Evolutionary conservation across 2,329 filamentous ascomycete species (phyloP), one percentile per base, ranked within the genome.

Genomic region (Emergomyces pasteurianus): DNA sequence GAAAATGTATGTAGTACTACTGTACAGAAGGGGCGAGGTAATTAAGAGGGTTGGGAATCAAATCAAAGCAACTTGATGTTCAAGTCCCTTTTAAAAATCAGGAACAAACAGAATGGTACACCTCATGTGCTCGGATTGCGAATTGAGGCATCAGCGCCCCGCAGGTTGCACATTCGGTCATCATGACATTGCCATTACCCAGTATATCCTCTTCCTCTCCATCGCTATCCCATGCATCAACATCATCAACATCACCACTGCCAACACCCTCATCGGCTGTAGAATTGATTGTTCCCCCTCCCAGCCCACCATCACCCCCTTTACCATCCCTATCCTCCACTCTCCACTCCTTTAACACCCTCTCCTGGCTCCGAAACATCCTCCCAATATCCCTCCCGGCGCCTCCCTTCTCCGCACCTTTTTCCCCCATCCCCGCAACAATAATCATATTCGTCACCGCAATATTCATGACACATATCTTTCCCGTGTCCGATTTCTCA

Each of bases 361-460:
- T 1, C 85, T 89, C 86, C 70, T 95, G 90, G 60, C 79, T 80
- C 68, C 79, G 84, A 71, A 96, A 95, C 90, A 96, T 95, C 68
- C 79, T 82, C 0, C 82, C 81, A 65, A 96, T 96, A 68, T 96
- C 86, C 64, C 88, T 80, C 0, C 89, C 89, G n/a, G 76, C 78
- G 36, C 81, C 82, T 10, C 77, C 74, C 61, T 79, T 77, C 36
- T 75, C 68, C 63, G 81, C 78, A 16, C 77, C 77, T 3, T 82
- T 83, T 18, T 77, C 78, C 46, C 77, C 77, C 4, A 82, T 83
- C 18, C 77, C 78, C 47, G 81, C 77, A 1, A 81, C 81, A 86
- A 97, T 92, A 1, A 81, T 80, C 86, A 97, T 92, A 70, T 96
- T 95, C 16, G 89, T 88, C 8, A 89, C 91, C 53, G 90, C 92